Base-by-base conservation (phyloP, 352 stramenopile species). In the Globisporangium parvum region DNA sequence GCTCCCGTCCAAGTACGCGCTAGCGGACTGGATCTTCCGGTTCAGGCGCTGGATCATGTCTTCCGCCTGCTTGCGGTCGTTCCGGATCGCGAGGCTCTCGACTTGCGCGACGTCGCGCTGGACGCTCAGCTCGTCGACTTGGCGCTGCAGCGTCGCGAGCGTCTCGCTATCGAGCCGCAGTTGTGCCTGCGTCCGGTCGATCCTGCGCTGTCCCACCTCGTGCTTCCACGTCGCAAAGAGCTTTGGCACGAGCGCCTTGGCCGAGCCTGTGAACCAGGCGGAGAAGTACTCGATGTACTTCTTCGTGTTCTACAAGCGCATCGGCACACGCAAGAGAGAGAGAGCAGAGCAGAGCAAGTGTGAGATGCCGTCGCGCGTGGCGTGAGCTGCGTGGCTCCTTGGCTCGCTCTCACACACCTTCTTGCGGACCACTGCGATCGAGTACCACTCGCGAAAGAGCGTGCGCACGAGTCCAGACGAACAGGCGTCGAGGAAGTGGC, bases 251-350 rank as follows among this genome's bases (percentile, higher is more conserved):
- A 86, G 57, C 15, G 72, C 60, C 37, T 81, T 86, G 0, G 68
- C 63, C 1, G 80, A 84, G 14, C 64, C 72, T 12, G 65, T 74
- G 48, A 88, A 91, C 80, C 78, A 91, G 17, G 66, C 71, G 0
- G 80, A 91, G 40, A 83, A 88, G 50, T 87, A 85, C 23, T 71
- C 65, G 6, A 88, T 67, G 51, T 91, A 87, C 60, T 91, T 91
- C 31, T 71, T 80, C 41, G 77, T 70, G 51, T 87, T 87, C 78
- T 87, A 55, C 20, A 24, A 20, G 48, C 37, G 21, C 17, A 14
- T 21, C n/a, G n/a, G n/a, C n/a, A n/a, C n/a, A n/a, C 2, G 46
- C 3, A 18, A 44, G 48, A 20, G 47, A 44, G 24, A 6, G 31
- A 41, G 26, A 52, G n/a, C n/a, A n/a, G n/a, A n/a, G n/a, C n/a